Evolutionary conservation across 148 eudicot genomes (phyloP), one percentile per base, ranked within the genome.

Genomic region (Limonium bicolor): DNA sequence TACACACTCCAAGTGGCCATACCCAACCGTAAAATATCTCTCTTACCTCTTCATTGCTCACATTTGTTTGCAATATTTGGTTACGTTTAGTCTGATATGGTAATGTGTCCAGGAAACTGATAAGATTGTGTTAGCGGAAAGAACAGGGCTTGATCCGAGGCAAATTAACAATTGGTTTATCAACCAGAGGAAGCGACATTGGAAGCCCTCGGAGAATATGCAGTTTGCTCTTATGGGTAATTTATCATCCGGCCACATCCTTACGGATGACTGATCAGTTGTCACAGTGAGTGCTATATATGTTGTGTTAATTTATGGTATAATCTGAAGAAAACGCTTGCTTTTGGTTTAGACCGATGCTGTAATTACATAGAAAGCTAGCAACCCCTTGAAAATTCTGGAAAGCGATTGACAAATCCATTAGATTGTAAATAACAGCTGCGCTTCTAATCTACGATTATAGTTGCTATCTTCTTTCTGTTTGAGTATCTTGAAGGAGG

Each of bases 1-100:
- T 46, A 29, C 52, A 26, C 76, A 70, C 58, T 65, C 60, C 55
- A 71, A 71, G 46, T 71, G 76, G 76, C 76, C 76, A 6, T 71
- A 71, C 38, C 76, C 76, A 23, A 61, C 76, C 48, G 76, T 71
- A 66, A 2, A 12, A n/a, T n/a, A n/a, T n/a, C n/a, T n/a, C n/a
- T n/a, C n/a, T n/a, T n/a, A n/a, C n/a, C 50, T 15, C 31, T 29
- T 3, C 7, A 13, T 13, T 14, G 9, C 19, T 20, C 5, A 4
- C n/a, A 26, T 13, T 1, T 27, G 3, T 16, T n/a, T 19, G 4
- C 17, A 27, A 18, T 17, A 8, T 37, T 37, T 37, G 16, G 18
- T 37, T 37, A 16, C 17, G 2, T 37, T 37, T 37, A 9, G 4
- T 13, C 22, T 6, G 43, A 3, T 7, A 40, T 16, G 6, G 20